These are phyloP conservation scores for Fimicolochytrium jonesii DNA, from an alignment of 192 early-diverging fungal species.

Conservation along the genomic window DNA sequence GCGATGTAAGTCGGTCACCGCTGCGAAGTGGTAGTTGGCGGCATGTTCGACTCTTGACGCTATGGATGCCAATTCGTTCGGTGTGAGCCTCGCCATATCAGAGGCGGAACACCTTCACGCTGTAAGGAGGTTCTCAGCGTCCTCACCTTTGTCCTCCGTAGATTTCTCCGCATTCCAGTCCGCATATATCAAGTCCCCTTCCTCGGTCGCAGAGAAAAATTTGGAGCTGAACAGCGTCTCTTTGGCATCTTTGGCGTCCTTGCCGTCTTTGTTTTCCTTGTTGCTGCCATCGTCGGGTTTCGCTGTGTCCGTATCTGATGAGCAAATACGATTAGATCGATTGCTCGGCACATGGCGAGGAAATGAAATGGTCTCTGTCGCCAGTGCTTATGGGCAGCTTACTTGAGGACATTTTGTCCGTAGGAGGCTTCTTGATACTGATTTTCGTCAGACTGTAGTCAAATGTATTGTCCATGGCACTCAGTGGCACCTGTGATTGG, in stretches of 20 bases:
- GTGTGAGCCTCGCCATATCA: background rate
- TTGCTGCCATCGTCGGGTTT: no score
- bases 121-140: no score
- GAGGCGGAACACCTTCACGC: no score
- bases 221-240: conserved; percentile 35
- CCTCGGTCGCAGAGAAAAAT: conserved; percentile 60
- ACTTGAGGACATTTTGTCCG: background rate
- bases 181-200: conserved; percentile 58
- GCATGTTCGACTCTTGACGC: conserved; percentile 52
- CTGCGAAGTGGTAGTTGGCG: conserved; percentile 47
- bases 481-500: conserved; percentile 42
- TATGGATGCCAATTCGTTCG: background rate
- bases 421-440: conserved; percentile 24
- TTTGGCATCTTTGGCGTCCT: conserved; percentile 18
- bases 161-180: conserved; percentile 57
- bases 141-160: conserved; percentile 54
- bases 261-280: background rate
- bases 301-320: no score
- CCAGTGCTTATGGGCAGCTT: background rate
- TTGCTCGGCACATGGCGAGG: no score
- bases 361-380: no score
- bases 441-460: conserved; percentile 59
- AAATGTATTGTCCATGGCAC: conserved; percentile 57
- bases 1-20: conserved; percentile 54
- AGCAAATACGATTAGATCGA: no score